Percentiles rank a stretch among this genome's conserved stretches.
Conservation (phyloP, 2,329 filamentous ascomycete species). For the Sclerotinia trifoliorum region DNA sequence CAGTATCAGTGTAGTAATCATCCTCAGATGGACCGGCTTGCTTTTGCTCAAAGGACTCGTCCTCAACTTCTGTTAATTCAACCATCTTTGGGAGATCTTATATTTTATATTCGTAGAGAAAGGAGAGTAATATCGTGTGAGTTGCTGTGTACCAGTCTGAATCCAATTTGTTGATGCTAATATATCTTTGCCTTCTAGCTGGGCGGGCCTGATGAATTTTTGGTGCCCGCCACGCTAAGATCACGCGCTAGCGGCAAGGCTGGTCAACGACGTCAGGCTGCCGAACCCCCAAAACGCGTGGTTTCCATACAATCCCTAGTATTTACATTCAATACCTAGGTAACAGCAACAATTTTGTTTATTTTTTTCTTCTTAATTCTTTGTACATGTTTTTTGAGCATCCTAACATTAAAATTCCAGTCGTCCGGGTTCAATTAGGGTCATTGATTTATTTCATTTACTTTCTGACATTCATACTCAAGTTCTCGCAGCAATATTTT, state of each 20-base stretch:
- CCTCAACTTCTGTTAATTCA: constrained; percentile 93
- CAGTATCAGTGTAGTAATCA: constrained; percentile 89
- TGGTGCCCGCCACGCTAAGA: constrained; percentile 19
- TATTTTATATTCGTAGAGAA: background rate
- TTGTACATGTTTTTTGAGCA: background rate
- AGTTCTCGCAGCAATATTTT: constrained; percentile 4
- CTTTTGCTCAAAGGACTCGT: constrained; percentile 83
- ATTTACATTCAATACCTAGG: too few relatives aligned
- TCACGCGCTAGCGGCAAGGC: constrained; percentile 17
- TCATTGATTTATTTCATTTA: background rate
- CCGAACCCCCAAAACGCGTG: background rate
- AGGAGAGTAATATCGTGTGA: background rate
- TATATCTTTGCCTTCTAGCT: constrained; percentile 6
- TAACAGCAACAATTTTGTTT: background rate
- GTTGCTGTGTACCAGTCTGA: background rate
- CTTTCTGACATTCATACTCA: background rate
- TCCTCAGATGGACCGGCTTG: constrained; percentile 66
- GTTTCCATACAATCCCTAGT: background rate
- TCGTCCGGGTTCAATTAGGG: background rate
- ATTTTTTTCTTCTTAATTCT: background rate
- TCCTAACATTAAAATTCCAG: background rate
- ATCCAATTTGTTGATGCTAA: background rate
- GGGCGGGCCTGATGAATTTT: constrained; percentile 10
- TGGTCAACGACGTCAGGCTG: constrained; percentile 21
- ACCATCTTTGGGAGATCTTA: constrained; percentile 65